Base-by-base conservation (phyloP, 2,329 filamentous ascomycete genomes). In the Didymella glomerata region DNA sequence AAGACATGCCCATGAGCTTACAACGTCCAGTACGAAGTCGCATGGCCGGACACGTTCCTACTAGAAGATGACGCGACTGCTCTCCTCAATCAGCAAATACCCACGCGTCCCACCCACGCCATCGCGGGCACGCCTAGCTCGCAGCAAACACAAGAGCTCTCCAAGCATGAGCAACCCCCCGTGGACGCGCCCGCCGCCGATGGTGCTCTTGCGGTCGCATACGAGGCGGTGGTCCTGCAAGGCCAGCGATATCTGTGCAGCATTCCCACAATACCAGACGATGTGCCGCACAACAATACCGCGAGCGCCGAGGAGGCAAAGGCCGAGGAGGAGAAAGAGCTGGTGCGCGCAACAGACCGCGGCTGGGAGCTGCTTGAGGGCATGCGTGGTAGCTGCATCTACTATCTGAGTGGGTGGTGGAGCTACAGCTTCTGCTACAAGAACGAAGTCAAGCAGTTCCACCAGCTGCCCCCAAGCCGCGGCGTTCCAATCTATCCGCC, bases 371-470 rank as follows among this genome's bases (percentile, higher is more conserved):
- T 97, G 22, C 81, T 97, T 49, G 85, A 86, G 64, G 87, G 88
- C 25, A 89, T 97, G 77, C 86, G 93, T 52, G 90, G 88, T 3
- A 85, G 85, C 49, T 97, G 93, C 76, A 85, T 97, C 63, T 96
- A 94, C 80, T 91, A 87, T 75, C 80, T 93, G 65, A 90, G 88
- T 1, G 93, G 93, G 0, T 97, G 93, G 93, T 97, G 93, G 93
- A 95, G 90, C 72, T 97, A 97, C 78, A 90, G 89, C 68, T 97
- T 97, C 77, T 97, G 93, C 82, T 95, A 96, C 79, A 91, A 91
- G 73, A 85, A 89, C 62, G 88, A 94, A 63, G 89, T 97, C 62
- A 90, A 91, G 70, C 93, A 97, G 77, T 97, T 96, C 78, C 93
- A 97, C 76, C 92, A 92, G 44, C 80, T 94, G 59, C 86, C 92